phyloP scores from a whole-genome alignment of 1,284 basidiomycete genomes.

The Leccinum pachyderme region DNA sequence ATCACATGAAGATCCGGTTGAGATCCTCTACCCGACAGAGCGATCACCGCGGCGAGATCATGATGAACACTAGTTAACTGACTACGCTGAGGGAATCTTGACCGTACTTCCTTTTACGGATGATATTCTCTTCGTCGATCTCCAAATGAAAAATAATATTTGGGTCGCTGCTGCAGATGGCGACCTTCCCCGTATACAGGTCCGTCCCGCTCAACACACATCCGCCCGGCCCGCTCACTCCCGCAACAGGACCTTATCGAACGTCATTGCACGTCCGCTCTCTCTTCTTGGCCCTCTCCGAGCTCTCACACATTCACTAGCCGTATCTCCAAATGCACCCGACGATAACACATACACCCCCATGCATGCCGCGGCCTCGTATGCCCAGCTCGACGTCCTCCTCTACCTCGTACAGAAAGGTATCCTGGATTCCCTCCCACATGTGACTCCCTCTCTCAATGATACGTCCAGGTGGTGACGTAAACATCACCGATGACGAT shows the following conservation, averaged over 20 bases:
- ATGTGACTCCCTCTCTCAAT: conserved; percentile 8
- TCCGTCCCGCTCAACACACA: conserved; percentile 23
- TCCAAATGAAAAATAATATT: conserved; percentile 73
- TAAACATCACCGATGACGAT: conserved; percentile 84
- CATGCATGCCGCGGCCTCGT: conserved; percentile 95
- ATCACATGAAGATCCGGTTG: conserved; percentile 31
- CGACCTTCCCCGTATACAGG: conserved; percentile 54
- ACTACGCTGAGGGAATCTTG: neutral
- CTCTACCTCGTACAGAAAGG: conserved; percentile 77
- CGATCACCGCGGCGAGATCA: neutral
- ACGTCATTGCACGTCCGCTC: conserved; percentile 44
- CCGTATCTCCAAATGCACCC: conserved; percentile 70
- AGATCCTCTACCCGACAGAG: conserved; percentile 20
- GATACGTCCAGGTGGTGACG: conserved; percentile 66
- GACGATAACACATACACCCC: conserved; percentile 86
- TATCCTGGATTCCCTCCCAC: conserved; percentile 26
- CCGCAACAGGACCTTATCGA: conserved; percentile 56
- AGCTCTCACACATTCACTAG: conserved; percentile 42
- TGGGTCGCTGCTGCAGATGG: conserved; percentile 93
- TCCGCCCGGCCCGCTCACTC: neutral
- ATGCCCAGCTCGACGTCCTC: conserved; percentile 76
- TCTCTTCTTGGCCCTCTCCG: conserved; percentile 1
- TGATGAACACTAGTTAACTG: too few species aligned
- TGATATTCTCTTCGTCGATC: neutral
- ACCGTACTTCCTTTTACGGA: neutral